Conservation (phyloP, 2,329 filamentous ascomycete species). For the Colletotrichum lini region DNA sequence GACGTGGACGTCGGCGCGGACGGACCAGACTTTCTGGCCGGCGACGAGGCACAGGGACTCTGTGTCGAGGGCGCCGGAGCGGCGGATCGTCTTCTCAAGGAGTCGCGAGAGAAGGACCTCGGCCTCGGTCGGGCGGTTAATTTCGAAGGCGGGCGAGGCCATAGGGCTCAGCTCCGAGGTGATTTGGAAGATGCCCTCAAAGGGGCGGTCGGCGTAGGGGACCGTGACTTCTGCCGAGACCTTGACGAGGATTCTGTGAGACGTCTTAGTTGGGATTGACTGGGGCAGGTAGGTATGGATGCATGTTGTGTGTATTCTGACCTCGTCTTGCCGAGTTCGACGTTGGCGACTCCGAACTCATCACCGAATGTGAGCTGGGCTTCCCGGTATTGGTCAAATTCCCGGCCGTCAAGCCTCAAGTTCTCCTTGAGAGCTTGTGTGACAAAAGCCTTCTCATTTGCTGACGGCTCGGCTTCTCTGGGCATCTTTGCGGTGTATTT, state of each 20-base stretch:
- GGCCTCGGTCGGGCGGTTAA: constrained; percentile 84
- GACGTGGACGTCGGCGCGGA: constrained; percentile 93
- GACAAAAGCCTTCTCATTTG: constrained; percentile 90
- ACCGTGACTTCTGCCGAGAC: constrained; percentile 91
- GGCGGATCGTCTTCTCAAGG: constrained; percentile 93
- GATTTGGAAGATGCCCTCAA: constrained; percentile 96
- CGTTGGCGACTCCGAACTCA: constrained; percentile 91
- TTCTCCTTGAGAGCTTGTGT: constrained; percentile 85
- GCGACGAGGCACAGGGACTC: constrained; percentile 96
- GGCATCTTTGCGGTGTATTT: constrained; percentile 74
- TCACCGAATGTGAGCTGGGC: constrained; percentile 87
- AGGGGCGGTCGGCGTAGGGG: constrained; percentile 89
- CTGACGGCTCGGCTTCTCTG: constrained; percentile 90
- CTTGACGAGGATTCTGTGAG: constrained; percentile 80
- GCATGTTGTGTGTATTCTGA: constrained; percentile 53
- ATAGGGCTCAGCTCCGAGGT: constrained; percentile 92
- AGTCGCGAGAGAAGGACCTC: constrained; percentile 90
- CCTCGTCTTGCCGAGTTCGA: constrained; percentile 92
- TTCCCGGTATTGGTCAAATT: constrained; percentile 83
- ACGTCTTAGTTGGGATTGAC: constrained; percentile 14
- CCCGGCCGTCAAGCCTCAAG: constrained; percentile 86
- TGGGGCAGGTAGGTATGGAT: not conserved
- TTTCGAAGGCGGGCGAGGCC: constrained; percentile 91
- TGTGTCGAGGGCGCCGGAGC: constrained; percentile 92
- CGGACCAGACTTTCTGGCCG: constrained; percentile 90